phyloP scores from a whole-genome alignment of 2,329 filamentous ascomycete species.

The Hysterium pulicare region DNA sequence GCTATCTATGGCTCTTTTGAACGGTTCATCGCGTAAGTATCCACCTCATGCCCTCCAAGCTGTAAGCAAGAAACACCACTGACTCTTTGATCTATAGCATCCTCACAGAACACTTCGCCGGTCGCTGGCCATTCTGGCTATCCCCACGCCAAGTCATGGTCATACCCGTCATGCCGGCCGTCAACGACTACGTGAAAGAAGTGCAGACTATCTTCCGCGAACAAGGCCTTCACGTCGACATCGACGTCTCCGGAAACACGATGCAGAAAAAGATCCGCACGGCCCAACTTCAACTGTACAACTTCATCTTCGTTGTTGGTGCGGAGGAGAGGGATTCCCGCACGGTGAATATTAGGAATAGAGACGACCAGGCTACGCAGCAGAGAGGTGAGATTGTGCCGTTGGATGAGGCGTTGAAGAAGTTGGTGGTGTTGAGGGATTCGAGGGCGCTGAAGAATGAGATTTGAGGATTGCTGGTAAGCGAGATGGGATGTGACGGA shows the following conservation, averaged over 20 bases:
- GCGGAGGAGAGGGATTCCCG: slow-evolving; percentile 58
- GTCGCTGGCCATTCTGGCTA: slow-evolving; percentile 88
- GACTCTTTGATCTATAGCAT: slow-evolving; percentile 45
- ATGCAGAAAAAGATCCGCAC: slow-evolving; percentile 88
- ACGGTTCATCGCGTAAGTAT: slow-evolving; percentile 57
- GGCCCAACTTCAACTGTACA: slow-evolving; percentile 76
- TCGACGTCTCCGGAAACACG: slow-evolving; percentile 72
- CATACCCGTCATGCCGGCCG: slow-evolving; percentile 71
- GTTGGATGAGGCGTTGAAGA: slow-evolving; percentile 56
- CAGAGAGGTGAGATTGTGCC: slow-evolving; percentile 60
- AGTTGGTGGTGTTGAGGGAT: slow-evolving; percentile 48
- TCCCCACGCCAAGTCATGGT: slow-evolving; percentile 78
- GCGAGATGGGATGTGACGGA: slow-evolving; percentile 1
- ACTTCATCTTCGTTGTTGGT: slow-evolving; percentile 74
- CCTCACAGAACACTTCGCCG: slow-evolving; percentile 77
- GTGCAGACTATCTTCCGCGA: slow-evolving; percentile 66
- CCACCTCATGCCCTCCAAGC: neutral
- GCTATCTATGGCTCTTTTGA: slow-evolving; percentile 73
- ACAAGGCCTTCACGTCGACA: slow-evolving; percentile 66
- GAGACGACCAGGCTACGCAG: slow-evolving; percentile 61
- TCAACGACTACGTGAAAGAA: slow-evolving; percentile 69
- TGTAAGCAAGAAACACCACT: neutral
- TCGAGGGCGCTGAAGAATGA: slow-evolving; percentile 38
- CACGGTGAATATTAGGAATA: slow-evolving; percentile 62
- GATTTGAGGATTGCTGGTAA: no score